Evolutionary conservation across 345 rosid species (phyloP).

Genomic region (Ricinus communis): DNA sequence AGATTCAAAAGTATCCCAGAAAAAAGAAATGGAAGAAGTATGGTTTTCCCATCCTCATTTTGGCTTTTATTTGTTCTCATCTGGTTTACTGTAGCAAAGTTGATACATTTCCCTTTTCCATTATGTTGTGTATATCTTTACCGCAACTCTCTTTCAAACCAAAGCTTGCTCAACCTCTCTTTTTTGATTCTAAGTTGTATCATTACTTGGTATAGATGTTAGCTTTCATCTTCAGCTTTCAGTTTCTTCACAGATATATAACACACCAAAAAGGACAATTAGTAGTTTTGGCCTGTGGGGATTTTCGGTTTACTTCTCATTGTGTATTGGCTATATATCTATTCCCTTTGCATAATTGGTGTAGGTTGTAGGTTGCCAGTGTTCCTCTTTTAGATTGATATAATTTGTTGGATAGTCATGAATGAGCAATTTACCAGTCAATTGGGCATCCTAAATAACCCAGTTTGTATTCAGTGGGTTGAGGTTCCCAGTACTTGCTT

Average conservation of each 20-base stretch:
- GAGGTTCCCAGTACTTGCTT: neutral
- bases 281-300: neutral
- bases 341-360: neutral
- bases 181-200: neutral
- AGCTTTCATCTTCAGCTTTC: neutral
- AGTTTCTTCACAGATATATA: neutral
- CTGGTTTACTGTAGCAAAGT: neutral
- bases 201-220: neutral
- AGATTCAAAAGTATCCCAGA: constrained; percentile 86
- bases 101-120: neutral
- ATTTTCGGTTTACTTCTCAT: neutral
- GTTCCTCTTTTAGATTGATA: neutral
- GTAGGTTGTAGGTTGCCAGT: too few species aligned
- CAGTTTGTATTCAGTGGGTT: neutral
- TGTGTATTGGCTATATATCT: neutral
- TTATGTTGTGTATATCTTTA: neutral
- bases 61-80: neutral
- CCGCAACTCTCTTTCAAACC: neutral
- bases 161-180: neutral
- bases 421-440: neutral
- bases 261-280: neutral
- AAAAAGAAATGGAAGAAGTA: constrained; percentile 98
- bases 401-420: neutral
- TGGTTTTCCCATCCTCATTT: constrained; percentile 14
- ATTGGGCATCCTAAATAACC: neutral